phyloP scores from a whole-genome alignment of 2,329 filamentous ascomycete genomes.

The Botrytis cinerea region DNA sequence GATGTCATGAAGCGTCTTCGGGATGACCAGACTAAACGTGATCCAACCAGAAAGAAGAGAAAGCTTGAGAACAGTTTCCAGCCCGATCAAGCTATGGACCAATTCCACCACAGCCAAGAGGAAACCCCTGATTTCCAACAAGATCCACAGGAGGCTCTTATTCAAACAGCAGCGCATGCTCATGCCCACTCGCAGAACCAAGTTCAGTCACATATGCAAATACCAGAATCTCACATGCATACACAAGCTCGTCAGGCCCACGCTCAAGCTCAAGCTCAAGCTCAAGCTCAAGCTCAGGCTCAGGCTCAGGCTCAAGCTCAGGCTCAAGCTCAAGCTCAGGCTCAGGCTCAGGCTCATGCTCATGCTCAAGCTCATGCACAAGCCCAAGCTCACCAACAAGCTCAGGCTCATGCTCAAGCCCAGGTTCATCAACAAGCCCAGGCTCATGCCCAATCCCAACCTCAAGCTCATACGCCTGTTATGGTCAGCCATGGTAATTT shows the following conservation, averaged over 20 bases:
- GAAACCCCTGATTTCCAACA: slow-evolving; percentile 34
- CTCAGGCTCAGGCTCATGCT: slow-evolving; percentile 1
- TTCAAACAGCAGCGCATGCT: slow-evolving; percentile 37
- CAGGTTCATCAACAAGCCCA: slow-evolving; percentile 32
- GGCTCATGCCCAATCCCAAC: slow-evolving; percentile 17
- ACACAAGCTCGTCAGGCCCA: slow-evolving; percentile 30
- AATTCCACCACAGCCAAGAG: slow-evolving; percentile 33
- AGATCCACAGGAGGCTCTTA: slow-evolving; percentile 35
- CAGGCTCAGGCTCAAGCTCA: too few relatives aligned
- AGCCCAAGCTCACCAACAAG: slow-evolving; percentile 27
- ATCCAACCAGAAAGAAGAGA: slow-evolving; percentile 49
- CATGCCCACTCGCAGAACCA: slow-evolving; percentile 40
- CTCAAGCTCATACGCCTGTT: slow-evolving; percentile 30
- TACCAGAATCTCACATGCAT: slow-evolving; percentile 26
- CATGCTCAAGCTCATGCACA: slow-evolving; percentile 30
- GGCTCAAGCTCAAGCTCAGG: too few relatives aligned
- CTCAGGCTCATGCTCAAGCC: slow-evolving; percentile 29
- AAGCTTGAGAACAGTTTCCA: slow-evolving; percentile 36
- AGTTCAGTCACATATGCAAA: slow-evolving; percentile 28
- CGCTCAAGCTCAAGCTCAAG: slow-evolving; percentile 31
- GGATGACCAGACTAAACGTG: slow-evolving; percentile 62
- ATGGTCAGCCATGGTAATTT: slow-evolving; percentile 51
- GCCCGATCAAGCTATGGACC: slow-evolving; percentile 33
- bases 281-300: slow-evolving; percentile 29
- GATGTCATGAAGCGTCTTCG: slow-evolving; percentile 78